Base-by-base conservation (phyloP, 2,329 filamentous ascomycete genomes). In the Calonectria fujianensis region DNA sequence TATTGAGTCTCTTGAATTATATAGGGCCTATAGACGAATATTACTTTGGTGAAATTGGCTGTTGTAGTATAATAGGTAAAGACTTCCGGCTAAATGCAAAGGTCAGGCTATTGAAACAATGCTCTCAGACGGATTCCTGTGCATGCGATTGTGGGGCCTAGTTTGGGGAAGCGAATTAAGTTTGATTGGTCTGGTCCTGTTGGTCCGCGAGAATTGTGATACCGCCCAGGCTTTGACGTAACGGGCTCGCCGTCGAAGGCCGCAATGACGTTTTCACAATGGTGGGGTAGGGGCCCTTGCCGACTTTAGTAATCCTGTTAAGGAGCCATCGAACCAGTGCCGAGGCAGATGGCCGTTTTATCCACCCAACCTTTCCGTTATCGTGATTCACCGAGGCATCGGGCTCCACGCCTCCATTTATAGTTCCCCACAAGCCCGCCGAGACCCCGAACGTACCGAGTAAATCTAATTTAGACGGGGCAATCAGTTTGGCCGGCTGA, bases 341-440 rank as follows among this genome's bases (percentile, higher is more conserved):
- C 57, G 57, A 63, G 57, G 57, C 37, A 41, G 57, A 2, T 41
- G 5, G 35, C n/a, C 14, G 41, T 63, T 20, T 63, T 63, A 63
- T 29, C 57, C 57, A 63, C 57, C 35, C 3, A 16, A 7, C 57
- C 24, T 63, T 63, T 41, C 57, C 57, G 20, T 13, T 63, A 41
- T 18, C 24, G 57, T 63, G 37, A 11, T 41, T 20, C 35, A 29
- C 57, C 57, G 57, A 63, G 57, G 57, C n/a, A 63, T 63, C 18
- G 24, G 13, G 14, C 57, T 63, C 57, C 57, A 41, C 57, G 57
- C n/a, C 57, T 41, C 57, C 57, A 63, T 41, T 63, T 41, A 41
- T 63, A 2, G 35, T 27, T 63, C 57, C 24, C 57, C 57, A 41
- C 35, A 63, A 41, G 35, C 16, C 16, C 57, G 57, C 57, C 35